phyloP scores from a whole-genome alignment of 148 eudicot genomes.

The Camellia sinensis region DNA sequence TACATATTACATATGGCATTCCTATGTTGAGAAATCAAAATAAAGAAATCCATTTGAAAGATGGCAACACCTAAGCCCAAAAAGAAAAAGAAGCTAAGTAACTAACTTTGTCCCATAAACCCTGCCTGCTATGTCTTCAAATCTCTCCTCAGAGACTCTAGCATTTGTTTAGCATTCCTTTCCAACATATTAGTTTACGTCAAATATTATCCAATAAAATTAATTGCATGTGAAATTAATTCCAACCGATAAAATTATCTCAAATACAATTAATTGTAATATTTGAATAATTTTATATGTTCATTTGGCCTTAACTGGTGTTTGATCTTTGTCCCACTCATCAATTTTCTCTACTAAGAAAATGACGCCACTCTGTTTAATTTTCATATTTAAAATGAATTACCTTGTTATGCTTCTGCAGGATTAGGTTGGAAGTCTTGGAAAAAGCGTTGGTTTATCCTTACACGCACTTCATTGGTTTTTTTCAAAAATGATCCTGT shows the following conservation, averaged over 20 bases:
- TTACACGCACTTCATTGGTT: conserved; percentile 92
- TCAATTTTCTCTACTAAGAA: background rate
- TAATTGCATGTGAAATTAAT: background rate
- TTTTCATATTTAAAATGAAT: background rate
- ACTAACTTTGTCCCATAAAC: too few relatives aligned
- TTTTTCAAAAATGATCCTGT: conserved; percentile 98
- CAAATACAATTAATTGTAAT: too few relatives aligned
- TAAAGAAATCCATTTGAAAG: too few relatives aligned
- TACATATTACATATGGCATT: too few relatives aligned
- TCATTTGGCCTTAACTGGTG: background rate
- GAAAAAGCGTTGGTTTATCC: conserved; percentile 99
- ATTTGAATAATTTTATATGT: background rate
- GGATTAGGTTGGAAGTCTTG: conserved; percentile 99
- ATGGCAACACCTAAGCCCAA: too few relatives aligned
- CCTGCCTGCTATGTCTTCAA: too few relatives aligned
- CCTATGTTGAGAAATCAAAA: too few relatives aligned
- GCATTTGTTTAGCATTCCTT: too few relatives aligned
- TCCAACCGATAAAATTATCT: background rate
- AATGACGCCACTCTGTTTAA: background rate
- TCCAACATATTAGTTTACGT: too few relatives aligned
- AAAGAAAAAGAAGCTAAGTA: too few relatives aligned
- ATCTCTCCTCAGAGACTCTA: too few relatives aligned
- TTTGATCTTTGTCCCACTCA: background rate
- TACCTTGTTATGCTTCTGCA: conserved; percentile 33
- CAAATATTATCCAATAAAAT: too few relatives aligned